Conservation (phyloP, 495 filamentous ascomycete genomes). For the Monascus purpureus region DNA sequence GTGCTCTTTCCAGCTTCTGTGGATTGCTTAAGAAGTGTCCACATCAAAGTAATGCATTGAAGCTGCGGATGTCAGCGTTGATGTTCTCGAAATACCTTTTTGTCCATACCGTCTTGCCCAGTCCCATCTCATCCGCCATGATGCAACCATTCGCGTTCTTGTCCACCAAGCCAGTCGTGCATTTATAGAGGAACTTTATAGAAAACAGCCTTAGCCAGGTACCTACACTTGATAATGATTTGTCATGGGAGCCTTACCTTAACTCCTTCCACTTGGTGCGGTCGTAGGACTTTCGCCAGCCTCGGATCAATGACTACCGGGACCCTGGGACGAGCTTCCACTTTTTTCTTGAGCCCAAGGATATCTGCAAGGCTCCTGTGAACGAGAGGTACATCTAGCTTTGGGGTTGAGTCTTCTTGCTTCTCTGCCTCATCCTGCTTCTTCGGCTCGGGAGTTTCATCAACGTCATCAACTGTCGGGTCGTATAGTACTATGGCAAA, state of each 20-base stretch:
- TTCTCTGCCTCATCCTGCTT: constrained; percentile 37
- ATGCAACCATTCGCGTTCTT: constrained; percentile 93
- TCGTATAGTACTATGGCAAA: constrained; percentile 95
- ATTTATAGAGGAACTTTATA: constrained; percentile 71
- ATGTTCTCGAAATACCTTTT: neutral
- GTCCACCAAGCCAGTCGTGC: constrained; percentile 87
- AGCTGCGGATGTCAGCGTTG: constrained; percentile 34
- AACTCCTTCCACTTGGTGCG: constrained; percentile 96
- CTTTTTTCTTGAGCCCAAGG: constrained; percentile 81
- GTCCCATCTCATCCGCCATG: constrained; percentile 98
- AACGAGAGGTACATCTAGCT: constrained; percentile 66
- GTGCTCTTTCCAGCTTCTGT: constrained; percentile 84
- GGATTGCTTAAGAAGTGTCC: constrained; percentile 92
- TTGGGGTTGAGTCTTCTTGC: constrained; percentile 36
- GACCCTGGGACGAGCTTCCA: constrained; percentile 68
- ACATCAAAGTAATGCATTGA: constrained; percentile 74
- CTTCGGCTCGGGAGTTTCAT: constrained; percentile 34
- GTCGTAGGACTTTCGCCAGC: constrained; percentile 79
- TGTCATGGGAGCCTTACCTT: constrained; percentile 36
- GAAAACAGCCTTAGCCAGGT: constrained; percentile 3
- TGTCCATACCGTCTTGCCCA: constrained; percentile 72
- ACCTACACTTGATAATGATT: neutral
- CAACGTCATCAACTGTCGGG: constrained; percentile 81
- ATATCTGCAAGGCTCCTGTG: constrained; percentile 96
- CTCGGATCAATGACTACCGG: constrained; percentile 94